phyloP scores from a whole-genome alignment of 1,139 yeast species.

The Hyphopichia burtonii region DNA sequence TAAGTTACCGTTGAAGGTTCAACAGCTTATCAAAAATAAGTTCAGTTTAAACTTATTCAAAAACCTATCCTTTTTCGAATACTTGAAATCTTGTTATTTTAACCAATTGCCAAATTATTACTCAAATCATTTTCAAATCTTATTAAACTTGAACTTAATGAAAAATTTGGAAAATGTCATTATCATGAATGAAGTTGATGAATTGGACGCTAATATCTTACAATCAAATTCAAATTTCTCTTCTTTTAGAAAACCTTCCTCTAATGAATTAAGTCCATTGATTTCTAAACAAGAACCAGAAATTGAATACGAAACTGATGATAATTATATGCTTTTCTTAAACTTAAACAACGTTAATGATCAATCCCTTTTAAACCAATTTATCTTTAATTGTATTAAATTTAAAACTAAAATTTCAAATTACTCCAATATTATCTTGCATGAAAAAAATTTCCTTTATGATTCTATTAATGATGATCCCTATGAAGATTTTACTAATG shows the following conservation, averaged over 20 bases:
- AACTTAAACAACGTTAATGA: constrained; percentile 1
- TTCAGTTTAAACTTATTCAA: constrained; percentile 36
- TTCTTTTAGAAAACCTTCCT: constrained; percentile 2
- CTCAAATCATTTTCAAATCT: constrained; percentile 38
- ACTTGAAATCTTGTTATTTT: constrained; percentile 43
- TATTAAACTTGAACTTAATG: constrained; percentile 37
- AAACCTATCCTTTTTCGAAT: constrained; percentile 34
- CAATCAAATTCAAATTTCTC: constrained; percentile 23
- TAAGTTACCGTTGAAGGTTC: constrained; percentile 36
- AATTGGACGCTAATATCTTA: constrained; percentile 28
- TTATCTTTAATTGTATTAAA: constrained; percentile 17
- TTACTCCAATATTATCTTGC: background rate
- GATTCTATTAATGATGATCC: constrained; percentile 37
- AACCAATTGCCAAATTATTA: constrained; percentile 31
- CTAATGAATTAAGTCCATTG: background rate
- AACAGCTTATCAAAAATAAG: constrained; percentile 32
- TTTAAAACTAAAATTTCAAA: constrained; percentile 12
- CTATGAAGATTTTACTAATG: constrained; percentile 14
- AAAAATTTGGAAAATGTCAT: constrained; percentile 41
- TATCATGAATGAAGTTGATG: constrained; percentile 27
- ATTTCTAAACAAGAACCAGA: background rate
- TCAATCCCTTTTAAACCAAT: background rate
- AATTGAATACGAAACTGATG: background rate
- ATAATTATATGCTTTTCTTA: constrained; percentile 1
- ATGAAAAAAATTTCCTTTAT: constrained; percentile 12